These are phyloP conservation scores for Cladosporium colombiae DNA, from an alignment of 2,329 filamentous ascomycete species.

Conservation along the genomic window DNA sequence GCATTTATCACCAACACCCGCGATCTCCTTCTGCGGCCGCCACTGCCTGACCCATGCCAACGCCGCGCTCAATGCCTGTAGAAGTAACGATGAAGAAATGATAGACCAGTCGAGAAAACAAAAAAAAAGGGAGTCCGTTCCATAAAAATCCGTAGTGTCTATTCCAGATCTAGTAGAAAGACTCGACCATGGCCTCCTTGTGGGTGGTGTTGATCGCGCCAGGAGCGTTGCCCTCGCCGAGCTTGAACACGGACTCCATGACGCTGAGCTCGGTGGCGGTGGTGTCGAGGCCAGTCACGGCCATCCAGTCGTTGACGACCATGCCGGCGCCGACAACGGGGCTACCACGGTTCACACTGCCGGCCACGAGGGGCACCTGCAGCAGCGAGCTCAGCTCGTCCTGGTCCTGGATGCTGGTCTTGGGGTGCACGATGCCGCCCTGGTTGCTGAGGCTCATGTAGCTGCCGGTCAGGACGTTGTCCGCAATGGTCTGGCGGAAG, in stretches of 20 bases:
- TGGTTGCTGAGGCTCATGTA: conserved; percentile 98
- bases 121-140: background rate
- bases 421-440: conserved; percentile 94
- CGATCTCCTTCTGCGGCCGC: background rate
- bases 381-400: conserved; percentile 92
- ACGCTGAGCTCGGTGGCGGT: conserved; percentile 97
- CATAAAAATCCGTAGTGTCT: background rate
- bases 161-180: conserved; percentile 72
- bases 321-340: conserved; percentile 95
- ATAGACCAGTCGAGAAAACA: background rate
- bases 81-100: background rate
- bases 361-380: conserved; percentile 93
- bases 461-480: conserved; percentile 92
- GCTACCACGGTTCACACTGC: conserved; percentile 88
- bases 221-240: conserved; percentile 77
- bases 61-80: conserved; percentile 17
- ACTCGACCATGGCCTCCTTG: conserved; percentile 99
- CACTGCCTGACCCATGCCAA: conserved; percentile 2
- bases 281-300: conserved; percentile 91
- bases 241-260: conserved; percentile 90
- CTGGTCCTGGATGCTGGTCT: conserved; percentile 96
- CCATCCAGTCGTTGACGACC: conserved; percentile 98
- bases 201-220: conserved; percentile 77
- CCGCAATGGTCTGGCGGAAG: conserved; percentile 91
- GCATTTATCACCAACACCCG: background rate